These are phyloP conservation scores for Yamadazyma sp. DNA, from an alignment of 1,139 yeast genomes.

Conservation along the genomic window DNA sequence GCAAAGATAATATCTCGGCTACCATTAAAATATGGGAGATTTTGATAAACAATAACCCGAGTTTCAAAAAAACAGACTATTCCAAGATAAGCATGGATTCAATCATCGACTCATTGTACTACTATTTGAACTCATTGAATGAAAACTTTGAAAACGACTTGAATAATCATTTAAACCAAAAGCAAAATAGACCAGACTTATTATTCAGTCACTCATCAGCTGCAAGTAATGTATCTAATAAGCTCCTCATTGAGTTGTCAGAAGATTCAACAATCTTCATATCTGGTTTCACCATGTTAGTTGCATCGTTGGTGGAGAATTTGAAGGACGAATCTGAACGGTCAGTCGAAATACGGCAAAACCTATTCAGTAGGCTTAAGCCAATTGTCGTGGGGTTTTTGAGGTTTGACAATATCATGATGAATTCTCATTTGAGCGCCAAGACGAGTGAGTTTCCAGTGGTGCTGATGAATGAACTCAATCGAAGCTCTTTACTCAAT, in stretches of 20 bases:
- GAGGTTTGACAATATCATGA: conserved; percentile 40
- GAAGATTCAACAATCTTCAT: conserved; percentile 81
- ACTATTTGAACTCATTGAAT: conserved; percentile 54
- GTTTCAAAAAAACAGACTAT: conserved; percentile 38
- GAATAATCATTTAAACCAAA: conserved; percentile 28
- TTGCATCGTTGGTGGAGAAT: conserved; percentile 36
- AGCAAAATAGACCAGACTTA: conserved; percentile 38
- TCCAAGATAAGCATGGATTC: conserved; percentile 58
- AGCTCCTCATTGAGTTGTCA: conserved; percentile 55
- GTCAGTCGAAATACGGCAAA: conserved; percentile 28
- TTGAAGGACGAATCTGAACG: conserved; percentile 24
- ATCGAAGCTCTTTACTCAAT: conserved; percentile 36
- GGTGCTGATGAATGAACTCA: conserved; percentile 31
- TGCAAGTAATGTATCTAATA: conserved; percentile 17
- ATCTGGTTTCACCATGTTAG: conserved; percentile 61
- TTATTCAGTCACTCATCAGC: conserved; percentile 26
- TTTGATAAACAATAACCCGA: conserved; percentile 29
- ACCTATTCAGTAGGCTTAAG: conserved; percentile 34
- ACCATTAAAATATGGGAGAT: conserved; percentile 39
- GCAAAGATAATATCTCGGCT: conserved; percentile 54
- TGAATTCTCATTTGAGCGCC: conserved; percentile 15
- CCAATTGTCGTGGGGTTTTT: conserved; percentile 40
- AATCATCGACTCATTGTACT: conserved; percentile 55
- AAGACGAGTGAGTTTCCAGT: conserved; percentile 25
- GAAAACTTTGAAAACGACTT: conserved; percentile 41